Base-by-base conservation (phyloP, 1,139 yeast species). In the Debaryomycetaceae sp. region DNA sequence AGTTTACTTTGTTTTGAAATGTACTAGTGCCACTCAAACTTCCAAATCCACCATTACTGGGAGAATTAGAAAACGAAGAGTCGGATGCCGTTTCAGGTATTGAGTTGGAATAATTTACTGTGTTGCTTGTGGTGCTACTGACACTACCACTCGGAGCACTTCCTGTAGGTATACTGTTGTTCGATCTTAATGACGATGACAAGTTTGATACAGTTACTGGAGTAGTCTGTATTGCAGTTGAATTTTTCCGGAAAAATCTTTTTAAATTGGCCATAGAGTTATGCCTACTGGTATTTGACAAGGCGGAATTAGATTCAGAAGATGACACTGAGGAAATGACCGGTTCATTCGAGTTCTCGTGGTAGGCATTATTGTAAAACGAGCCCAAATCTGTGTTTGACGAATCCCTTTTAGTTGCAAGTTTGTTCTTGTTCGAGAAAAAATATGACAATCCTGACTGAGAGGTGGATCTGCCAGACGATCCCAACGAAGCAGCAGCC, bases 211-310 rank as follows among this genome's bases (percentile, higher is more conserved):
- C 63, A 13, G 54, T 46, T 30, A 57, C 52, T 30, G 62, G 60
- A 31, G 59, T 54, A 13, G 66, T 50, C 1, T 72, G 60, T 6
- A 63, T 52, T 27, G 31, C 8, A n/a, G 63, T 60, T 3, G 61
- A 58, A 22, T 72, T 60, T 50, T 81, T 78, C 50, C 78, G 80
- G 65, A 84, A 81, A 52, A 83, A 76, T 36, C 81, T 64, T 59
- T 81, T 81, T 53, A 85, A 65, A 51, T 85, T 89, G 33, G 87
- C 85, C 89, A 85, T 85, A 6, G 90, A 83, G 50, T 83, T 83
- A 55, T 85, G 90, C 50, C 78, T 62, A 7, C 74, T 57, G 36
- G 53, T 48, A 14, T 46, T 45, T 20, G 55, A 52, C n/a, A 47
- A 47, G 13, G 63, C 57, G 17, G 75, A 49, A 9, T 45, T 34